Percentiles rank a stretch among this genome's conserved stretches.
These are phyloP conservation scores for Hanseniaspora lindneri DNA, from an alignment of 805 yeast genomes.

Conservation along the genomic window DNA sequence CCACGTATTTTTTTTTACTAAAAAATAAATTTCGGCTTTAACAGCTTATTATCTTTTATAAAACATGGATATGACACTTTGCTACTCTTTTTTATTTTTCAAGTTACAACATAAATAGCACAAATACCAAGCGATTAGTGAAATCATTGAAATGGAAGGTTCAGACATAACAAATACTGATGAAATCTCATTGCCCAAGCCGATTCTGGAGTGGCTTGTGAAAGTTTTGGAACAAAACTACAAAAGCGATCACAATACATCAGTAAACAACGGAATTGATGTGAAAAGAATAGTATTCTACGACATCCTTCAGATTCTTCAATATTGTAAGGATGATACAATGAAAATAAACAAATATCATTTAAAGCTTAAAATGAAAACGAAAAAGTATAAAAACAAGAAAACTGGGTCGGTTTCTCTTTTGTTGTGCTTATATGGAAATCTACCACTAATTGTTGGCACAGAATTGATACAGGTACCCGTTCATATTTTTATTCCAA, in stretches of 20 bases:
- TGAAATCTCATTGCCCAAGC: conserved; percentile 31
- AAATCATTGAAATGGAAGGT: too few relatives aligned
- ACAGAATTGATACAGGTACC: conserved; percentile 25
- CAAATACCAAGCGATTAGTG: too few relatives aligned
- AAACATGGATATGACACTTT: too few relatives aligned
- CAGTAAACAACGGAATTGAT: background rate
- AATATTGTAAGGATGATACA: conserved; percentile 26
- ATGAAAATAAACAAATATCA: conserved; percentile 23
- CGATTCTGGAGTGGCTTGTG: conserved; percentile 47
- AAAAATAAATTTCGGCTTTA: too few relatives aligned
- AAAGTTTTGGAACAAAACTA: conserved; percentile 41
- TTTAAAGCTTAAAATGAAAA: conserved; percentile 51
- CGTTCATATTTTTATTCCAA: conserved; percentile 17
- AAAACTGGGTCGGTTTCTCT: conserved; percentile 44
- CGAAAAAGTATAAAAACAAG: conserved; percentile 49
- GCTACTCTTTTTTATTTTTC: too few relatives aligned
- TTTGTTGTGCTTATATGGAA: conserved; percentile 54
- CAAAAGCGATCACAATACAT: conserved; percentile 1
- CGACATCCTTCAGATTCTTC: conserved; percentile 40
- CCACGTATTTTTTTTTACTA: too few relatives aligned
- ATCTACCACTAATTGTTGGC: background rate
- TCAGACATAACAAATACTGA: too few relatives aligned
- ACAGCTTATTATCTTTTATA: too few relatives aligned
- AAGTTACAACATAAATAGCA: too few relatives aligned
- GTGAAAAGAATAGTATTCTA: conserved; percentile 36